phyloP scores from a whole-genome alignment of 2,329 filamentous ascomycete species.

The Scedosporium aurantiacum region DNA sequence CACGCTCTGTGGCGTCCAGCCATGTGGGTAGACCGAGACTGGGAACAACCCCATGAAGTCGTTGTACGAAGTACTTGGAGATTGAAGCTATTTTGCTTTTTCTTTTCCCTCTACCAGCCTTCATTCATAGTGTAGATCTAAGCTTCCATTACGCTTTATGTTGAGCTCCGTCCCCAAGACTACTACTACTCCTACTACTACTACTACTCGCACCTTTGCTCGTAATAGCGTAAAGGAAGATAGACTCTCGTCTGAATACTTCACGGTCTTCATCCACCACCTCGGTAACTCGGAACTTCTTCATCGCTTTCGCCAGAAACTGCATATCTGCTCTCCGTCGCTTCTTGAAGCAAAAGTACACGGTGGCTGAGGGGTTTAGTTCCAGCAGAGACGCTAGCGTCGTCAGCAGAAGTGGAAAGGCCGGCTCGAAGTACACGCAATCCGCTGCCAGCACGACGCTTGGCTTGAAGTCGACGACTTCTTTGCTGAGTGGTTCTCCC shows the following conservation, averaged over 20 bases:
- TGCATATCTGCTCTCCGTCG: conserved; percentile 69
- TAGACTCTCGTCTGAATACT: conserved; percentile 42
- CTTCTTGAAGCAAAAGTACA: conserved; percentile 92
- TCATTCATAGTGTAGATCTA: background rate
- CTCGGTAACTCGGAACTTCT: conserved; percentile 52
- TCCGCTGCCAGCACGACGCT: conserved; percentile 87
- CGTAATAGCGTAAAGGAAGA: conserved; percentile 51
- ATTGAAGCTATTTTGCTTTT: too few species aligned
- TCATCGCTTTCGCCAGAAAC: conserved; percentile 61
- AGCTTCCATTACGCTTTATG: background rate
- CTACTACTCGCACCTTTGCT: conserved; percentile 19
- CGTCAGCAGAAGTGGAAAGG: conserved; percentile 74
- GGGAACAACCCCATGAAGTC: too few species aligned
- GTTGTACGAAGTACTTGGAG: too few species aligned
- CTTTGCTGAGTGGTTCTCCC: conserved; percentile 47
- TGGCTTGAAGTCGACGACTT: conserved; percentile 47
- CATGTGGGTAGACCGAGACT: background rate
- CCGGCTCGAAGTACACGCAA: conserved; percentile 94
- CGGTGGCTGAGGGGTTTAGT: conserved; percentile 52
- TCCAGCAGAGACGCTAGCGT: conserved; percentile 67
- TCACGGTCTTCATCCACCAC: conserved; percentile 49
- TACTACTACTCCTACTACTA: too few species aligned
- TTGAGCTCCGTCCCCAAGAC: background rate
- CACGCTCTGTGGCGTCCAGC: background rate
- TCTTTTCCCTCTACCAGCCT: background rate